Base-by-base conservation (phyloP, 202 grass and related monocot genomes). In the Saccharum hybrid region DNA sequence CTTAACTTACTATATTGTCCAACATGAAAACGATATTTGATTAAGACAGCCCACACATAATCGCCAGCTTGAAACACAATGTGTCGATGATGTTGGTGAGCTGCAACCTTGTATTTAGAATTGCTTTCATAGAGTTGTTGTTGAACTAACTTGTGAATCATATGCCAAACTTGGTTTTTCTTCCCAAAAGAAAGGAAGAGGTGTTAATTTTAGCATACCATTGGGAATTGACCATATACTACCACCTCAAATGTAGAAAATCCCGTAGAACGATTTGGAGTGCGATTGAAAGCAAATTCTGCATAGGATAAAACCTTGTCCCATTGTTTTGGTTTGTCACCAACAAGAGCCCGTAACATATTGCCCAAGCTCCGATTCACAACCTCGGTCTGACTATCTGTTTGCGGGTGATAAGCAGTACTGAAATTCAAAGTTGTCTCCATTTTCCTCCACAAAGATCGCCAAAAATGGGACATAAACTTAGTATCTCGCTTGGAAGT, bases 261-360 rank as follows among this genome's bases (percentile, higher is more conserved):
- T 26, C 48, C 73, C 40, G 49, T 60, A 37, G 48, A 22, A 38
- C 19, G 23, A 77, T 62, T 77, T 40, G 30, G 73, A 1, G 74
- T 38, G 13, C 74, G 49, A 48, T 38, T 60, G 49, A 59, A 77
- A 4, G 23, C 1, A 77, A 77, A 77, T 38, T 77, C 49, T 3
- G n/a, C 49, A 77, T 60, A 45, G 1, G n/a, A 7, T 2, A 77
- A 10, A 37, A 62, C 8, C 2, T 36, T 0, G 8, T 62, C 49
- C 57, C 74, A 77, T 10, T 63, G 11, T 21, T 68, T 68, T 10
- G 36, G 66, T 21, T 40, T 68, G 18, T 68, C 66, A 40, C 36
- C 66, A 68, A 77, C 74, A 36, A 77, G 57, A 8, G 52, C 37
- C 14, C 48, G 4, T 23, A 77, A 61, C 74, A 61, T 59, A 34